Conservation (phyloP, 140 eudicot species). For the Ambrosia hybrid region DNA sequence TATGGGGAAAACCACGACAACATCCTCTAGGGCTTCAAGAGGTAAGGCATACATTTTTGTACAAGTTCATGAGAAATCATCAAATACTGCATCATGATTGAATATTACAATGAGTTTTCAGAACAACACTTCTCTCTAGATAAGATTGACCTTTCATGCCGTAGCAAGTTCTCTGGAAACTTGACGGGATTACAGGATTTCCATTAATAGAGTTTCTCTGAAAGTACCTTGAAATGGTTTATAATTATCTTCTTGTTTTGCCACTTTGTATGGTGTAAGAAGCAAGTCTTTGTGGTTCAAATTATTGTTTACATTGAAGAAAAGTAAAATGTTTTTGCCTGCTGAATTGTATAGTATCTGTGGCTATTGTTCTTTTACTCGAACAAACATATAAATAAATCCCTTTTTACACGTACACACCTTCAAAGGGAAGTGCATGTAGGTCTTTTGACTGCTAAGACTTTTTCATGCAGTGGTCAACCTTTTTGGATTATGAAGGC, state of each 20-base stretch:
- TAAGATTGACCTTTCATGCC: too few species aligned
- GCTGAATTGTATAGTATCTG: conserved; percentile 7
- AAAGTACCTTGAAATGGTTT: conserved; percentile 13
- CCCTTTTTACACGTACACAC: conserved; percentile 1
- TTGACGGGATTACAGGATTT: too few species aligned
- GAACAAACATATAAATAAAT: neutral
- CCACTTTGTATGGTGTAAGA: conserved; percentile 12
- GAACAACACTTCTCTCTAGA: too few species aligned
- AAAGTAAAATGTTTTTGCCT: neutral
- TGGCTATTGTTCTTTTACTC: neutral
- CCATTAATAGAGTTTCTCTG: too few species aligned
- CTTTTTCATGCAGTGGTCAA: conserved; percentile 65
- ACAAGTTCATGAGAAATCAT: conserved; percentile 16
- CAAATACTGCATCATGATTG: neutral
- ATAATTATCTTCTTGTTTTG: conserved; percentile 3
- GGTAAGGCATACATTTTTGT: conserved; percentile 42
- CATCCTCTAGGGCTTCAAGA: conserved; percentile 76
- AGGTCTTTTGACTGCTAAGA: conserved; percentile 6
- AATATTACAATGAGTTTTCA: neutral
- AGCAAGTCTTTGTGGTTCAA: neutral
- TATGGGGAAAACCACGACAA: conserved; percentile 97
- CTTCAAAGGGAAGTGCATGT: conserved; percentile 1
- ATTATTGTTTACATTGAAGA: conserved; percentile 12
- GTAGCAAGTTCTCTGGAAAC: too few species aligned
- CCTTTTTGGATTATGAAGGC: conserved; percentile 83